phyloP scores from a whole-genome alignment of 208 protist genomes.

The Trypanosomatidae sp. region DNA sequence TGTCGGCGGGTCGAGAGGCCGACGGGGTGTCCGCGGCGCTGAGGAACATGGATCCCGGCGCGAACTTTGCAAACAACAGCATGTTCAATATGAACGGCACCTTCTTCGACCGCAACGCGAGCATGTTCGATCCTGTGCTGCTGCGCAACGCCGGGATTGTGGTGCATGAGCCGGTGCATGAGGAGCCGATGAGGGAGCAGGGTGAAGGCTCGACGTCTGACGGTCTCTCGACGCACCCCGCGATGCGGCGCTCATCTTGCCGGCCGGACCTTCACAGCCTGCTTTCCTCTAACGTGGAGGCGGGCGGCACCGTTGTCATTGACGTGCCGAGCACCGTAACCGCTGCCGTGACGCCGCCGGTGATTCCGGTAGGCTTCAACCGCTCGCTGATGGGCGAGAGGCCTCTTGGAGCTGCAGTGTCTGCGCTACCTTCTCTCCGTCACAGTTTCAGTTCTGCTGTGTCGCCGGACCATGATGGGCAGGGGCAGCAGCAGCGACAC shows the following conservation, averaged over 20 bases:
- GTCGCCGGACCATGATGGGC: not conserved
- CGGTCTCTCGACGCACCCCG: constrained; percentile 5
- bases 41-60: not conserved
- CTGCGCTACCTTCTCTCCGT: not conserved
- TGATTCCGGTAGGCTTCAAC: not conserved
- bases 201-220: constrained; percentile 2
- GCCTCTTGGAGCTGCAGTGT: not conserved
- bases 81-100: constrained; percentile 18
- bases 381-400: not conserved
- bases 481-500: not conserved
- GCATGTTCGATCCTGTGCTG: constrained; percentile 18
- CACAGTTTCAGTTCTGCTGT: not conserved
- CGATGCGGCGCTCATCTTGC: constrained; percentile 9
- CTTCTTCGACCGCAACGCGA: constrained; percentile 14
- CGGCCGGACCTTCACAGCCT: not conserved
- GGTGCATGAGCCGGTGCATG: constrained; percentile 28
- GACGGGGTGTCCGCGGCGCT: not conserved
- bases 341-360: not conserved
- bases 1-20: not conserved
- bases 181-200: constrained; percentile 6
- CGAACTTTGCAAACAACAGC: constrained; percentile 19
- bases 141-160: constrained; percentile 28
- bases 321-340: not conserved
- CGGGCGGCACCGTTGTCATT: not conserved
- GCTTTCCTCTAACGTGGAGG: constrained; percentile 4